These are phyloP conservation scores for Tricholoma flavovirens DNA, from an alignment of 768 basidiomycete genomes.

Conservation along the genomic window DNA sequence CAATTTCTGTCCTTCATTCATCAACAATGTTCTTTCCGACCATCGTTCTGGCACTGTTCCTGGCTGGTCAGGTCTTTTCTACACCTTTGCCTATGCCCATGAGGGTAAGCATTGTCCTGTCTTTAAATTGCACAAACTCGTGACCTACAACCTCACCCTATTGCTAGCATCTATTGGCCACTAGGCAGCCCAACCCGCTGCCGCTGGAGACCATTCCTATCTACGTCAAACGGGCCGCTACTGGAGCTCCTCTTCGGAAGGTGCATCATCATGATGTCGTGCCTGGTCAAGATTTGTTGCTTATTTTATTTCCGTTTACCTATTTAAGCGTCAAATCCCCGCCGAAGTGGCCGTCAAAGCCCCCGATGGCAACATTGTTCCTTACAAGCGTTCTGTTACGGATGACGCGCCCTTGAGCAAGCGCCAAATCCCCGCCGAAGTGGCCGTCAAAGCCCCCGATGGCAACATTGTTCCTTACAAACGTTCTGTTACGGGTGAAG, in stretches of 20 bases:
- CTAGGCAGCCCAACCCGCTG: not conserved
- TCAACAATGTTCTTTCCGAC: not conserved
- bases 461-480: not conserved
- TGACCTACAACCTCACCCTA: not conserved
- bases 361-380: not conserved
- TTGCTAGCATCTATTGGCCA: not conserved
- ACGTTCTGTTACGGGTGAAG: not conserved
- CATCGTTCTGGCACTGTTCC: not conserved
- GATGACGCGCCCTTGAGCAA: not conserved
- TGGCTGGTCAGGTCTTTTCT: not conserved
- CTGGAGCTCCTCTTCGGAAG: not conserved
- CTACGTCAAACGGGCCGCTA: not conserved
- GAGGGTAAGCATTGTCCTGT: not conserved
- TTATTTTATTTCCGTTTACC: not conserved
- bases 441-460: not conserved
- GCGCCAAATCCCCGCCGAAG: not conserved
- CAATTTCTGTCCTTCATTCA: not conserved
- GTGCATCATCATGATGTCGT: not conserved
- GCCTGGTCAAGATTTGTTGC: not conserved
- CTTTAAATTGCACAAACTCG: not conserved
- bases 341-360: not conserved
- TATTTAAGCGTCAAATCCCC: not conserved
- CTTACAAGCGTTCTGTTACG: not conserved
- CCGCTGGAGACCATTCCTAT: not conserved
- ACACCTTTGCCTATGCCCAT: not conserved